phyloP scores from a whole-genome alignment of 23 red algal genomes.

The Pyropia haitanensis region DNA sequence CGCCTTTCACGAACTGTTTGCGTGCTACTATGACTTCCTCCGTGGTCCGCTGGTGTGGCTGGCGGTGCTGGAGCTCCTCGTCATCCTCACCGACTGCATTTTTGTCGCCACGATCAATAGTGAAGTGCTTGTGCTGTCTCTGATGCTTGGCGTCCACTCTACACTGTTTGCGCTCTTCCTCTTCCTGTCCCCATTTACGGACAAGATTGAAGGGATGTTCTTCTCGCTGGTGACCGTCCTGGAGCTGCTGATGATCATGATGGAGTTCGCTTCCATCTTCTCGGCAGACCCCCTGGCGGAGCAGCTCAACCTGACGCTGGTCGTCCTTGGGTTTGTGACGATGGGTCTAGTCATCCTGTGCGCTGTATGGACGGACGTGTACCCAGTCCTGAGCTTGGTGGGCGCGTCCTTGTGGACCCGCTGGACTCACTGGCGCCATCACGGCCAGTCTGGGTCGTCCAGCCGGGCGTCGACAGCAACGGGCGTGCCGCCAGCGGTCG shows the following conservation, averaged over 20 bases:
- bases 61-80: slow-evolving; percentile 25
- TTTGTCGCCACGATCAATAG: slow-evolving; percentile 42
- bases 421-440: too few relatives aligned
- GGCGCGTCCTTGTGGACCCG: too few relatives aligned
- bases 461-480: too few relatives aligned
- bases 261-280: slow-evolving; percentile 42
- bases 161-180: slow-evolving; percentile 27
- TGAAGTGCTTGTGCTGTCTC: slow-evolving; percentile 21
- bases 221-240: slow-evolving; percentile 22
- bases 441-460: too few relatives aligned
- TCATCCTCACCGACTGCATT: slow-evolving; percentile 33
- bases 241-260: slow-evolving; percentile 38
- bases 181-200: slow-evolving; percentile 31
- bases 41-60: slow-evolving; percentile 48
- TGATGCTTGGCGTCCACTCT: slow-evolving; percentile 21
- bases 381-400: too few relatives aligned
- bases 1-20: slow-evolving; percentile 44
- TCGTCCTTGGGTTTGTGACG: slow-evolving; percentile 39
- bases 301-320: slow-evolving; percentile 17
- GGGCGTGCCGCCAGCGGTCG: too few relatives aligned
- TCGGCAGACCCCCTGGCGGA: slow-evolving; percentile 32
- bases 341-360: slow-evolving; percentile 25
- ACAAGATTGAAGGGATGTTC: slow-evolving; percentile 35
- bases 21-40: slow-evolving; percentile 45
- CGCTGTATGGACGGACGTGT: too few relatives aligned